Base-by-base conservation (phyloP, 768 basidiomycete species). In the Trametes cingulata region DNA sequence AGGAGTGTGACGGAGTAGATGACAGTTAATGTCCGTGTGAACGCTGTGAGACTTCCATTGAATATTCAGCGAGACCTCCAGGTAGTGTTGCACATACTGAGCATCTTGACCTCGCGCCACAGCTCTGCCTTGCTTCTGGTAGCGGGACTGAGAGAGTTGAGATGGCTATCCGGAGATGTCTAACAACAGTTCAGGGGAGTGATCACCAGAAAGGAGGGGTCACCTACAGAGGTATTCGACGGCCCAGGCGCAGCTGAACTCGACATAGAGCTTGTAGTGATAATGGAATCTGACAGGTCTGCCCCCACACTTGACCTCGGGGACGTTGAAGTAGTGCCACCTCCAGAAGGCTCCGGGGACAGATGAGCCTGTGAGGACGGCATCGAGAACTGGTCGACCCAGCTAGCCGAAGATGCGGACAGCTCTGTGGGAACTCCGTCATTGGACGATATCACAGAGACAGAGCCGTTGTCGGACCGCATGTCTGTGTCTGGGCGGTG, bases 51-150 rank as follows among this genome's bases (percentile, higher is more conserved):
- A 37, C 22, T 55, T 56, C n/a, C 52, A 15, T 48, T 43, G 17
- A 17, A 17, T 15, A 13, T 25, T 22, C 20, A n/a, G 13, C 5
- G 9, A 27, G 20, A 42, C 43, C 53, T 52, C 29, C 17, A 47
- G 25, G 52, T 4, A 27, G 39, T 20, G 10, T 5, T 33, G 10
- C 1, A 77, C 82, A 47, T 68, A 88, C 92, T 87, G 33, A 95
- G 84, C 37, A 94, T 83, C 72, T 97, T 98, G 37, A 97, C 82
- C 73, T 97, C 93, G 58, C 87, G 86, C 96, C 96, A 98, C 7
- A 98, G 77, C 67, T 95, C 88, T 1, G 82, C 83, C 70, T 88
- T 94, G n/a, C 82, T 85, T 61, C 82, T 78, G 24, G 75, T 62
- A 12, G 41, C 59, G 12, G 66, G 41, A 56, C 41, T 62, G 17